Evolutionary conservation across 2,329 filamentous ascomycete species (phyloP).

Genomic region (Fusarium keratoplasticum): DNA sequence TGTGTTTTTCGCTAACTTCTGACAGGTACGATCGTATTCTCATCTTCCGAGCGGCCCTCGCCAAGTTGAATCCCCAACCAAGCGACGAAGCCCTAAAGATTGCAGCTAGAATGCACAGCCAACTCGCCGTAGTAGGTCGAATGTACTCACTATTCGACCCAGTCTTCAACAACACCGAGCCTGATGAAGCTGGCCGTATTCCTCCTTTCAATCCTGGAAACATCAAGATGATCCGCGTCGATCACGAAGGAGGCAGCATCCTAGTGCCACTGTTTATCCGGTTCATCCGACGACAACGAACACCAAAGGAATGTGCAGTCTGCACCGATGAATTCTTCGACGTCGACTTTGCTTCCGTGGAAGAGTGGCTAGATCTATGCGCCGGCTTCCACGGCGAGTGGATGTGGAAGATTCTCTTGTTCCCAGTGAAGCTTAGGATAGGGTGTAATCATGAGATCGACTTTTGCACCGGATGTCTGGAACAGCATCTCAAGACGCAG

Average conservation of each 20-base stretch:
- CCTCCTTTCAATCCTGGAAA: neutral
- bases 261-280: neutral
- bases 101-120: neutral
- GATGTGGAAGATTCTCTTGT: slow-evolving; percentile 21
- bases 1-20: neutral
- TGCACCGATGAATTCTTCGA: slow-evolving; percentile 14
- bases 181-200: neutral
- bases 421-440: slow-evolving; percentile 8
- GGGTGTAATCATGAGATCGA: slow-evolving; percentile 12
- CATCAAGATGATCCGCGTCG: neutral
- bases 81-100: neutral
- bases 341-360: slow-evolving; percentile 1
- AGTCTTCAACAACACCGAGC: neutral
- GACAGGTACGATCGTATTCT: neutral
- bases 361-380: slow-evolving; percentile 10
- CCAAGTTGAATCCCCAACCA: neutral
- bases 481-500: neutral
- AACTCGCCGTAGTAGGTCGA: neutral
- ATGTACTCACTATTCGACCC: neutral
- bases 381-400: slow-evolving; percentile 11
- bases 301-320: neutral
- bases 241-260: neutral
- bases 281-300: neutral
- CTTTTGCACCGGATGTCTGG: slow-evolving; percentile 11
- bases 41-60: neutral